Percentiles rank a stretch among this genome's conserved stretches.
Evolutionary conservation across 1,139 yeast genomes (phyloP).

Genomic region (Geotrichum histeridarum): DNA sequence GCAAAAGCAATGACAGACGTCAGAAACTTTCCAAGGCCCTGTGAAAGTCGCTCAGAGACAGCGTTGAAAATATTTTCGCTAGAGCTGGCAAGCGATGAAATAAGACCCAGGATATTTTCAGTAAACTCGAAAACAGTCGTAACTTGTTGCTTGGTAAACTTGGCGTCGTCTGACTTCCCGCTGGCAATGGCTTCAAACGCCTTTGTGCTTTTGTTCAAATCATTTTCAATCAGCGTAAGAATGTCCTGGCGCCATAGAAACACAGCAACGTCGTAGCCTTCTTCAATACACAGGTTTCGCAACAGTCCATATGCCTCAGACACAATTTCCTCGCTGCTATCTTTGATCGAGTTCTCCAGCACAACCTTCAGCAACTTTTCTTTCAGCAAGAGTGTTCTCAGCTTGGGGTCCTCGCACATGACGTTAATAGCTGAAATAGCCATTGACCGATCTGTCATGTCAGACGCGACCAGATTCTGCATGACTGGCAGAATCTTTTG

Average conservation of each 20-base stretch:
- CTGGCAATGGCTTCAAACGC: constrained; percentile 23
- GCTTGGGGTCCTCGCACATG: constrained; percentile 60
- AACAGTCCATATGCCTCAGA: constrained; percentile 77
- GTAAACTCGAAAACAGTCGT: constrained; percentile 57
- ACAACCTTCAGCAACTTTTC: constrained; percentile 63
- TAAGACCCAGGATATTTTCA: constrained; percentile 68
- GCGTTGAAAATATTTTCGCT: constrained; percentile 56
- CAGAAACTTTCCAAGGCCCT: constrained; percentile 27
- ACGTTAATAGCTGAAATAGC: constrained; percentile 72
- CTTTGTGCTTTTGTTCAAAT: constrained; percentile 45
- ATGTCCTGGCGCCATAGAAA: constrained; percentile 75
- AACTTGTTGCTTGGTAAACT: constrained; percentile 43
- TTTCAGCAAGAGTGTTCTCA: constrained; percentile 60
- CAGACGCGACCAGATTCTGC: constrained; percentile 55
- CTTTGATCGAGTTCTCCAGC: constrained; percentile 61
- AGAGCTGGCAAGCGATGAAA: constrained; percentile 62
- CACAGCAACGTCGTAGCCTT: constrained; percentile 79
- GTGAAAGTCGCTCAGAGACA: constrained; percentile 41
- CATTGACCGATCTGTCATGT: constrained; percentile 70
- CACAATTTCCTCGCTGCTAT: constrained; percentile 65
- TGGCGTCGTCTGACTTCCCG: constrained; percentile 9
- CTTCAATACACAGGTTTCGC: constrained; percentile 74
- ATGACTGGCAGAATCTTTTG: constrained; percentile 65
- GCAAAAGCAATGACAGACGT: constrained; percentile 15
- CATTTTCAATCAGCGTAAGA: constrained; percentile 54